Conservation (phyloP, 352 stramenopile species). For the Phytophthora constricta region DNA sequence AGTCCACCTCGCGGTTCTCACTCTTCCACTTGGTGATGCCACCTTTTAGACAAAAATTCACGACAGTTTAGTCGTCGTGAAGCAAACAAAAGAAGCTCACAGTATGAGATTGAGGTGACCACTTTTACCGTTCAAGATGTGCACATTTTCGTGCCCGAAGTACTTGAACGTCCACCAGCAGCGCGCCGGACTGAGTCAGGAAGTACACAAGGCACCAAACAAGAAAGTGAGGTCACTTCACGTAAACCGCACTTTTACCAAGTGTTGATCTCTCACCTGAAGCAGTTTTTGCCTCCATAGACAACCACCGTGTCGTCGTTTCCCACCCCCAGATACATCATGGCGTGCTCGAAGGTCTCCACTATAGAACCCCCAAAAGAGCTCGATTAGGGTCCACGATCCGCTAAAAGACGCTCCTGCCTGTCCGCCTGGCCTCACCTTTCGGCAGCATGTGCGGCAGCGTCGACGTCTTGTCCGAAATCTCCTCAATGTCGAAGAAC, state of each 20-base stretch:
- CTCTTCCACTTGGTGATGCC: conserved; percentile 78
- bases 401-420: too few species aligned
- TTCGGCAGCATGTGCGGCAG: conserved; percentile 88
- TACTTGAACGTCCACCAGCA: conserved; percentile 92
- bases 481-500: conserved; percentile 94
- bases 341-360: conserved; percentile 70
- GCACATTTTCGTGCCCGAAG: conserved; percentile 88
- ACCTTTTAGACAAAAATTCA: conserved; percentile 28
- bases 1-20: conserved; percentile 53
- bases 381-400: neutral
- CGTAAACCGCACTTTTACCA: too few species aligned
- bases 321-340: conserved; percentile 69
- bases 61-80: neutral
- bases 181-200: conserved; percentile 73
- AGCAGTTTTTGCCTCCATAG: conserved; percentile 85
- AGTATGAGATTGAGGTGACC: too few species aligned
- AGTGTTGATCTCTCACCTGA: conserved; percentile 49
- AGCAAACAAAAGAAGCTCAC: too few species aligned
- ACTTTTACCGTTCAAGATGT: conserved; percentile 91
- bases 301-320: conserved; percentile 81
- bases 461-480: conserved; percentile 70
- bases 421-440: too few species aligned
- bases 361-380: conserved; percentile 22
- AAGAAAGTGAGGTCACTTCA: too few species aligned
- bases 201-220: too few species aligned